A percentile compares a stretch with the other conserved stretches of the same genome.
Evolutionary conservation across 306 rosid species (phyloP).

Genomic region (Amphicarpaea edgeworthii): DNA sequence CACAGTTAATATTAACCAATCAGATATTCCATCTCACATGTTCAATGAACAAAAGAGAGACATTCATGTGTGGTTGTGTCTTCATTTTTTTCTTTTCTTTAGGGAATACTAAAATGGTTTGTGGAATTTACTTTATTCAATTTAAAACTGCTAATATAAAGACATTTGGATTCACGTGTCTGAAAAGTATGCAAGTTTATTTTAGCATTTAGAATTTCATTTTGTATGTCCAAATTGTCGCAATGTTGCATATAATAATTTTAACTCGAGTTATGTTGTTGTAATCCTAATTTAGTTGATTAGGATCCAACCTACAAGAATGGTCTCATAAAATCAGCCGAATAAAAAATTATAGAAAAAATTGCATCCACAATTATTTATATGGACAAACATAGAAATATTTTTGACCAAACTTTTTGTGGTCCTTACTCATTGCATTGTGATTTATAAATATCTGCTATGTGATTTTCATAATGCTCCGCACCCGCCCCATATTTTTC

Average conservation of each 20-base stretch:
- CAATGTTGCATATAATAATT: neutral
- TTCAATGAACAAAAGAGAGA: conserved; percentile 44
- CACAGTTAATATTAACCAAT: conserved; percentile 44
- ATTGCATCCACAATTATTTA: conserved; percentile 22
- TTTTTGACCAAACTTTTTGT: conserved; percentile 19
- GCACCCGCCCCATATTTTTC: neutral
- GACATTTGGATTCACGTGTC: conserved; percentile 5
- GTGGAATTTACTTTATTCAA: conserved; percentile 40
- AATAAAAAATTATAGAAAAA: conserved; percentile 18
- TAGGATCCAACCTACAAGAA: neutral
- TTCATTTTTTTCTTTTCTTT: conserved; percentile 5
- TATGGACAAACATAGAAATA: conserved; percentile 15
- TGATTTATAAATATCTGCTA: conserved; percentile 11
- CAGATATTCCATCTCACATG: conserved; percentile 50
- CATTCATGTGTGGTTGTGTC: conserved; percentile 54
- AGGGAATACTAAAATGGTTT: conserved; percentile 26
- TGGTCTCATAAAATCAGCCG: neutral
- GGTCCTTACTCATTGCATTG: conserved; percentile 31
- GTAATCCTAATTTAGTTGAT: conserved; percentile 1
- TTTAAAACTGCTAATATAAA: conserved; percentile 19
- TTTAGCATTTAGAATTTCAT: neutral
- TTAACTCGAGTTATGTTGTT: too few species aligned
- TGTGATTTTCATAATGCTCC: neutral
- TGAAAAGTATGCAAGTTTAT: conserved; percentile 5
- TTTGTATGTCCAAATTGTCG: neutral